These are phyloP conservation scores for Quercus mongolica DNA, from an alignment of 306 rosid species.

Conservation along the genomic window DNA sequence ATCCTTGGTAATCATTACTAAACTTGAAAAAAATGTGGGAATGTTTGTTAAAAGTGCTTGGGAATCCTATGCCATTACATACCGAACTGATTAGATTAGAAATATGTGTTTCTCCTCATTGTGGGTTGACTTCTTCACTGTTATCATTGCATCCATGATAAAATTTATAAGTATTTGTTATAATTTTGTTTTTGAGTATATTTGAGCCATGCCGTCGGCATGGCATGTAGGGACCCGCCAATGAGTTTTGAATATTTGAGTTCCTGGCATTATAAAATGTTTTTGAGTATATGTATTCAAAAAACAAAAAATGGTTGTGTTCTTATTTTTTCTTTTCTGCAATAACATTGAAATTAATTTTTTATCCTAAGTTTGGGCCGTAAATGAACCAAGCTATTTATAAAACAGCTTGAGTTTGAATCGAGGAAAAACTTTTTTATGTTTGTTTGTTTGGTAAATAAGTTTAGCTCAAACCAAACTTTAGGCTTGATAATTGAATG, in stretches of 20 bases:
- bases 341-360: not conserved
- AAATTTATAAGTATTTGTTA: constrained; percentile 33
- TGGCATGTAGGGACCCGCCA: constrained; percentile 18
- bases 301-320: not conserved
- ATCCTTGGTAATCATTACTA: constrained; percentile 46
- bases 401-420: accelerated
- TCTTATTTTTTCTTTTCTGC: not conserved
- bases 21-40: constrained; percentile 37
- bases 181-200: constrained; percentile 34
- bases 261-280: not conserved
- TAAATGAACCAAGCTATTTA: too few species aligned
- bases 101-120: constrained; percentile 46
- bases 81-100: constrained; percentile 33
- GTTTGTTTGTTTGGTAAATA: too few species aligned
- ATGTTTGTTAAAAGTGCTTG: constrained; percentile 40
- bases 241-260: constrained; percentile 6
- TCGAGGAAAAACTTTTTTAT: too few species aligned
- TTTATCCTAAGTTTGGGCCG: too few species aligned
- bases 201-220: constrained; percentile 40
- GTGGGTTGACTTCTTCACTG: constrained; percentile 54
- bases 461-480: too few species aligned
- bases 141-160: constrained; percentile 62
- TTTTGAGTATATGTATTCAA: not conserved
- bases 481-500: too few species aligned
- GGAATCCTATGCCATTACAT: constrained; percentile 62